A percentile compares a stretch with the other conserved stretches of the same genome.
phyloP scores from a whole-genome alignment of 73 alveolate genomes.

The Paramecium biaurelia region DNA sequence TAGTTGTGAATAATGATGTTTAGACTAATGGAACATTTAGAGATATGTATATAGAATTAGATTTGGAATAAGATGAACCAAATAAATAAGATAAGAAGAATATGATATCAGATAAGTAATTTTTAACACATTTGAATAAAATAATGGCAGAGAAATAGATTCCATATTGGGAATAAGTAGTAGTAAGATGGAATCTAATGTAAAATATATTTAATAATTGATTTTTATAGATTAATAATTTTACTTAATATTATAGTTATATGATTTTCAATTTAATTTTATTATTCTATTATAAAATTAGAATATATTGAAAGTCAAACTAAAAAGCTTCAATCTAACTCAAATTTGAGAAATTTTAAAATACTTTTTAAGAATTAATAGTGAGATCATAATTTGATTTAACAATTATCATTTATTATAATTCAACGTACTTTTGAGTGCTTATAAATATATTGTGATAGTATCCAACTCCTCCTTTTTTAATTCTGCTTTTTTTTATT shows the following conservation, averaged over 20 bases:
- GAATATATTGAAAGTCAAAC: neutral
- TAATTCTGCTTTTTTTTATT: neutral
- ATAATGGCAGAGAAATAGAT: neutral
- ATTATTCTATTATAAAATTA: neutral
- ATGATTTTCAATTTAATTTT: too few species aligned
- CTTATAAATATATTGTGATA: neutral
- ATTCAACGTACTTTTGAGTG: neutral
- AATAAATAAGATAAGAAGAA: neutral
- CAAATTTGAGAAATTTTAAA: too few species aligned
- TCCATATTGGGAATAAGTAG: conserved; percentile 8
- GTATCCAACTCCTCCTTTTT: neutral
- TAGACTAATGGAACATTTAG: neutral
- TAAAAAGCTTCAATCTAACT: too few species aligned
- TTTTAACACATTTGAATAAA: neutral
- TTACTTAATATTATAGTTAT: neutral
- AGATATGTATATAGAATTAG: neutral
- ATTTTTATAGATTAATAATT: neutral
- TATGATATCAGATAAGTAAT: neutral
- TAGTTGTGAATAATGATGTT: neutral
- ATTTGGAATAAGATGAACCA: neutral
- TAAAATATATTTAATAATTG: neutral
- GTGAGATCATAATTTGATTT: neutral
- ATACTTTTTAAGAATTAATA: too few species aligned
- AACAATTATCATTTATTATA: neutral
- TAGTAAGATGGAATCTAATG: neutral